Evolutionary conservation across 129 eudicot species (phyloP), one percentile per base, ranked within the genome.

Genomic region (Pulicaria dysenterica): DNA sequence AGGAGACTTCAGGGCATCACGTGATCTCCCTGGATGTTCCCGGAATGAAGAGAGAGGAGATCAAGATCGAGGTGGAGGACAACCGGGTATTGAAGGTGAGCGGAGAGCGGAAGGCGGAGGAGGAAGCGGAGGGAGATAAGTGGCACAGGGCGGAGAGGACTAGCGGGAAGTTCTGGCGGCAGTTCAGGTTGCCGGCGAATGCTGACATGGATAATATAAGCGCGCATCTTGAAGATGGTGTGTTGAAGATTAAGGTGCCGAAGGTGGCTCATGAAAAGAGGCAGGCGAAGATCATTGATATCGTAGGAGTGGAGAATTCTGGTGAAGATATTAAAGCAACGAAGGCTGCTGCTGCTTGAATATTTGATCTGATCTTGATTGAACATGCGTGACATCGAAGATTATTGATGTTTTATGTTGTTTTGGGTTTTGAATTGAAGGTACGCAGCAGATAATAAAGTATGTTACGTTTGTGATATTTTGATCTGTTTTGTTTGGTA

Each of bases 91-190:
- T 81, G 65, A 69, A 65, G 17, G 81, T 81, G 55, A 73, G 85
- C n/a, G 85, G 85, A 3, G 83, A 84, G 71, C 42, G 82, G 42
- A 81, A 70, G 60, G 75, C 31, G 15, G 81, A 77, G 48, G 81
- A 58, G 31, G 83, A 84, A 37, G 69, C 10, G 2, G 82, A 73
- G 11, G 85, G 79, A 0, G 89, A 84, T 31, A 82, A 73, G 45
- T 84, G 89, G 89, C 89, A 84, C 11, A 49, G 85, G 36, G 89
- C 77, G 24, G 89, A 84, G 68, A 81, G 89, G 79, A 66, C 76
- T 1, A 77, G 74, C n/a, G 89, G 85, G 1, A 81, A 74, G 67
- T 84, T 84, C 37, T 81, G 81, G 89, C 77, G 89, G 72, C 87
- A 78, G 69, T 85, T 85, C 24, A 61, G 85, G 50, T 70, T 85